Evolutionary conservation across 23 red algal species (phyloP).

Genomic region (Chondrus crispus): DNA sequence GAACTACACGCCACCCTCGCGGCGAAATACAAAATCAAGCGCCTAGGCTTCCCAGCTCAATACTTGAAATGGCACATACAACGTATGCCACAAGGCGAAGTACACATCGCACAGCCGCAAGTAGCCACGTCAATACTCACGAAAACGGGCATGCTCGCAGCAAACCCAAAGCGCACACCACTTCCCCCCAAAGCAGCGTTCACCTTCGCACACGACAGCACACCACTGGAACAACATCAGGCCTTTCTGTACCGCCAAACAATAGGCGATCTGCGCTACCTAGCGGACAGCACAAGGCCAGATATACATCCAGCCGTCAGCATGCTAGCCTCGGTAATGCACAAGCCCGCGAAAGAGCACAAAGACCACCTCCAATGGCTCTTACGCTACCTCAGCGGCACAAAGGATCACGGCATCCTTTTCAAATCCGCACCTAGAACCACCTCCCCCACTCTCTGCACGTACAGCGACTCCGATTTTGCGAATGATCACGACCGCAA

Average conservation of each 20-base stretch:
- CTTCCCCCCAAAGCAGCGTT: not conserved
- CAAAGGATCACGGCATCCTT: not conserved
- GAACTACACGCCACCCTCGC: not conserved
- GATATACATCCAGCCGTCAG: not conserved
- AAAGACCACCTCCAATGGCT: not conserved
- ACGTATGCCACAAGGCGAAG: not conserved
- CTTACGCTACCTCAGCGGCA: not conserved
- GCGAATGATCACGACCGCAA: too few species aligned
- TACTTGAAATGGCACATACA: not conserved
- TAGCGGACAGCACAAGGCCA: not conserved
- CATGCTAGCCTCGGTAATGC: not conserved
- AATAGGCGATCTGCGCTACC: not conserved
- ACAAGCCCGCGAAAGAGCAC: not conserved
- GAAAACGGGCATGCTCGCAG: not conserved
- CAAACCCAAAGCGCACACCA: not conserved
- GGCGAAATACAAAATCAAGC: not conserved
- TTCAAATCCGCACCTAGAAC: too few species aligned
- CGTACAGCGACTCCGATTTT: too few species aligned
- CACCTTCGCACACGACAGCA: not conserved
- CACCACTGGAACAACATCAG: not conserved
- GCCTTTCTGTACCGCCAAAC: not conserved
- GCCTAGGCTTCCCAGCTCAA: not conserved
- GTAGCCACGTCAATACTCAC: not conserved
- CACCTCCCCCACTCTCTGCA: too few species aligned
- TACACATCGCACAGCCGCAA: not conserved